A percentile compares a stretch with the other conserved stretches of the same genome.
phyloP scores from a whole-genome alignment of 139 green algal genomes.

The Ettlia oleoabundans region DNA sequence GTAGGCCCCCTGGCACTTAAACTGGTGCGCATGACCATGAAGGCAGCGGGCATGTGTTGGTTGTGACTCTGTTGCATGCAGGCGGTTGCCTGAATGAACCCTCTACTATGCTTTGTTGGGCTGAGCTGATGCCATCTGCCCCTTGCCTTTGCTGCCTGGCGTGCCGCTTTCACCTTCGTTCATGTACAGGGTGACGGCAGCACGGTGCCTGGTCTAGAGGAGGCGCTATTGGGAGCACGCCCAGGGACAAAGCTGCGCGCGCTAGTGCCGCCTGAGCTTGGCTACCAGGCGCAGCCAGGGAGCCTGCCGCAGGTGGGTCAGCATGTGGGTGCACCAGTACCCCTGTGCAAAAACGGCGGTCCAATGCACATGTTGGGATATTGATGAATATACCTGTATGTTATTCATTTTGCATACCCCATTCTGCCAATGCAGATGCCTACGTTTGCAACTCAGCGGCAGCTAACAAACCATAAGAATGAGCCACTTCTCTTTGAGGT shows the following conservation, averaged over 20 bases:
- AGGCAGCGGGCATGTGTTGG: neutral
- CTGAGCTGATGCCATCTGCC: too few relatives aligned
- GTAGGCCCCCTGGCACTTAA: slow-evolving; percentile 61
- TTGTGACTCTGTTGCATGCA: neutral
- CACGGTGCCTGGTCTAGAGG: slow-evolving; percentile 47
- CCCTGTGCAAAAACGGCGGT: too few relatives aligned
- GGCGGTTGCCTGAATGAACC: too few relatives aligned
- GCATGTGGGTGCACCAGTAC: too few relatives aligned
- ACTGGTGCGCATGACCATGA: slow-evolving; percentile 43
- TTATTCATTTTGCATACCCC: neutral
- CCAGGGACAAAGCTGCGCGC: slow-evolving; percentile 69
- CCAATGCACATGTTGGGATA: too few relatives aligned
- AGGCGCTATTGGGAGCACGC: slow-evolving; percentile 62
- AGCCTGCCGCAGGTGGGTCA: neutral
- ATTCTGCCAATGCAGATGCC: too few relatives aligned
- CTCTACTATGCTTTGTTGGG: too few relatives aligned
- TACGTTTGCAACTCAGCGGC: slow-evolving; percentile 80
- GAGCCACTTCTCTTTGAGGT: slow-evolving; percentile 90
- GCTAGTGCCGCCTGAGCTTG: slow-evolving; percentile 68
- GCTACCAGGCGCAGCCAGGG: slow-evolving; percentile 48
- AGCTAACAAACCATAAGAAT: slow-evolving; percentile 76
- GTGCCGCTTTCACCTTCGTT: too few relatives aligned
- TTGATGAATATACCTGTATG: too few relatives aligned
- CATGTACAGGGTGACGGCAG: slow-evolving; percentile 20
- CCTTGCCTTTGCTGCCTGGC: too few relatives aligned